A percentile compares a stretch with the other conserved stretches of the same genome.
Evolutionary conservation across 768 basidiomycete species (phyloP).

Genomic region (Suillus lakei): DNA sequence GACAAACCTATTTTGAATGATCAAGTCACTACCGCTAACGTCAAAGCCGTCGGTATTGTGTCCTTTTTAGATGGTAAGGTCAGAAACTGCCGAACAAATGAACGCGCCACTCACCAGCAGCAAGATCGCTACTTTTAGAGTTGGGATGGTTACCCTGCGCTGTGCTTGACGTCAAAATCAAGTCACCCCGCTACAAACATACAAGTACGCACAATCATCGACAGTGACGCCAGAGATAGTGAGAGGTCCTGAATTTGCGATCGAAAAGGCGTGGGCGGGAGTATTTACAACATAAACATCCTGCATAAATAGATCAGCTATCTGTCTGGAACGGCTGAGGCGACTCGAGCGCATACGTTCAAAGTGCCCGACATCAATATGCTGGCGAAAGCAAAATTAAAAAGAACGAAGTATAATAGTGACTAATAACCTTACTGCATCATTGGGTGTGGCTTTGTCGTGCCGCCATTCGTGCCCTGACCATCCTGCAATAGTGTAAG

Average conservation of each 20-base stretch:
- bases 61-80: slow-evolving; percentile 24
- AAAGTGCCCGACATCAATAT: slow-evolving; percentile 46
- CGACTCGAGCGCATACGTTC: slow-evolving; percentile 26
- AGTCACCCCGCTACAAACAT: neutral
- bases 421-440: slow-evolving; percentile 36
- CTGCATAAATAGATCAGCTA: slow-evolving; percentile 20
- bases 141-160: slow-evolving; percentile 59
- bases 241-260: slow-evolving; percentile 34
- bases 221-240: slow-evolving; percentile 52
- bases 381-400: slow-evolving; percentile 24
- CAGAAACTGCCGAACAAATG: neutral
- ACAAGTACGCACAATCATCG: slow-evolving; percentile 55
- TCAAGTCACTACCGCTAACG: slow-evolving; percentile 38
- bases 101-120: slow-evolving; percentile 45
- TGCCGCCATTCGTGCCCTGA: slow-evolving; percentile 17
- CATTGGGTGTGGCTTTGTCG: slow-evolving; percentile 41
- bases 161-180: slow-evolving; percentile 23
- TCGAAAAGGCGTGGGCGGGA: slow-evolving; percentile 39
- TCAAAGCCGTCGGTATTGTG: slow-evolving; percentile 61
- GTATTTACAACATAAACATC: slow-evolving; percentile 45
- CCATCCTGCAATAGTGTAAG: slow-evolving; percentile 29
- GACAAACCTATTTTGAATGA: slow-evolving; percentile 35
- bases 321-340: neutral
- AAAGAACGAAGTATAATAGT: neutral
- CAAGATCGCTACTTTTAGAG: slow-evolving; percentile 47